phyloP scores from a whole-genome alignment of 805 yeast genomes.

The Barnettozyma wickerhamii region DNA sequence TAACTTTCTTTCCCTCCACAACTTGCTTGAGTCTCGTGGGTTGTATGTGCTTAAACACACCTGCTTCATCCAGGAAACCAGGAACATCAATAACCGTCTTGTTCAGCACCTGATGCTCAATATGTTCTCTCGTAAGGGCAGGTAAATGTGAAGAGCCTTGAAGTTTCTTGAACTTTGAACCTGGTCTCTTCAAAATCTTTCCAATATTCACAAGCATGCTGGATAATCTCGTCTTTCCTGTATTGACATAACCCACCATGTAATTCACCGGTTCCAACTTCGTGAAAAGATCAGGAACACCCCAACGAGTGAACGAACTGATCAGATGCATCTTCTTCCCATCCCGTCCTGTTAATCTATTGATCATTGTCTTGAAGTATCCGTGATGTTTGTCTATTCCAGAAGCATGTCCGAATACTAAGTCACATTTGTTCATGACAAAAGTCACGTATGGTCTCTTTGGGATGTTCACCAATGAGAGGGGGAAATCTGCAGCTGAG shows the following conservation, averaged over 20 bases:
- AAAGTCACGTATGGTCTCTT: conserved; percentile 25
- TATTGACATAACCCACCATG: conserved; percentile 62
- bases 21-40: conserved; percentile 27
- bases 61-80: conserved; percentile 29
- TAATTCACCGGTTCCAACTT: conserved; percentile 38
- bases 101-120: conserved; percentile 34
- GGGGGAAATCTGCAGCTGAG: conserved; percentile 71
- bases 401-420: conserved; percentile 33
- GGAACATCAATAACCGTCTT: conserved; percentile 35
- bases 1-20: conserved; percentile 29
- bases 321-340: conserved; percentile 35
- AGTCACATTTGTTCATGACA: conserved; percentile 39
- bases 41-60: conserved; percentile 26
- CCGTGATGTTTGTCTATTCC: conserved; percentile 28
- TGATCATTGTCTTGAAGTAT: conserved; percentile 29
- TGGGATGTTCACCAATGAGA: conserved; percentile 26
- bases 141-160: conserved; percentile 49
- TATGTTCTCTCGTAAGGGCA: conserved; percentile 60
- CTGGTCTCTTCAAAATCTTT: conserved; percentile 6
- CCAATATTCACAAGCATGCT: conserved; percentile 37
- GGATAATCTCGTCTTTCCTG: conserved; percentile 65
- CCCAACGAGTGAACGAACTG: conserved; percentile 54
- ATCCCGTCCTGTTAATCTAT: conserved; percentile 27
- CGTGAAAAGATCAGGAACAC: conserved; percentile 34
- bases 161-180: conserved; percentile 14